Evolutionary conservation across 2,329 filamentous ascomycete genomes (phyloP).

Genomic region (Aureobasidium sp.): DNA sequence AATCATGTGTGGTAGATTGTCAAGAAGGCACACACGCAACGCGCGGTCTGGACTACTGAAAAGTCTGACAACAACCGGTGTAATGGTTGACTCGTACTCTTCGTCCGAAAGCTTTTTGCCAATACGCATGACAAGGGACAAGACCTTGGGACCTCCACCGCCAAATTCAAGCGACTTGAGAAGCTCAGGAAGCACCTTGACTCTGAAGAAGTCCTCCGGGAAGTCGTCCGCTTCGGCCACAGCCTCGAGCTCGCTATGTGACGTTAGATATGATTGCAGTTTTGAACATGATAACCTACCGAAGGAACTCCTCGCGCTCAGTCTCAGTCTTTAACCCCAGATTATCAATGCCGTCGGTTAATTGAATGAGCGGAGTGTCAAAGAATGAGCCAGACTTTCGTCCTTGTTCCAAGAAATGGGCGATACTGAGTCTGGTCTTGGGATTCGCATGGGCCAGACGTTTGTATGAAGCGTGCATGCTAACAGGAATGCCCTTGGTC

Average conservation of each 20-base stretch:
- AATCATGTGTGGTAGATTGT: constrained; percentile 85
- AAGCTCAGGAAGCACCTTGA: constrained; percentile 90
- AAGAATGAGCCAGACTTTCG: constrained; percentile 79
- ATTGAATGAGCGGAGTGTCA: constrained; percentile 81
- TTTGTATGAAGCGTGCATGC: constrained; percentile 88
- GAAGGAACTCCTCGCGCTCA: constrained; percentile 79
- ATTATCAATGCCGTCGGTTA: constrained; percentile 89
- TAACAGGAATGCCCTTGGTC: constrained; percentile 76
- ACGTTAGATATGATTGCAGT: constrained; percentile 9
- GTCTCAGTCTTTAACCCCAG: constrained; percentile 78
- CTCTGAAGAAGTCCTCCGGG: constrained; percentile 95
- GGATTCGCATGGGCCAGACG: constrained; percentile 82
- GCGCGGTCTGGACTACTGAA: constrained; percentile 90
- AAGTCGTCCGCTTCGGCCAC: constrained; percentile 74
- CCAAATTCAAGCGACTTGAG: constrained; percentile 99
- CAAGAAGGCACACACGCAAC: constrained; percentile 81
- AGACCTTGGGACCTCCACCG: constrained; percentile 86
- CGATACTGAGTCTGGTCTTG: constrained; percentile 76
- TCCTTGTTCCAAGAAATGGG: constrained; percentile 85
- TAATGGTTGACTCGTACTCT: constrained; percentile 79
- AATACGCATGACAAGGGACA: constrained; percentile 84
- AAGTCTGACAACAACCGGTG: constrained; percentile 76
- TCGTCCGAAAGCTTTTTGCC: constrained; percentile 78
- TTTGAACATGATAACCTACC: constrained; percentile 38
- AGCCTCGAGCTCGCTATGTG: constrained; percentile 64